Conservation (phyloP, 2,329 filamentous ascomycete species). For the Knoxdaviesia capensis region DNA sequence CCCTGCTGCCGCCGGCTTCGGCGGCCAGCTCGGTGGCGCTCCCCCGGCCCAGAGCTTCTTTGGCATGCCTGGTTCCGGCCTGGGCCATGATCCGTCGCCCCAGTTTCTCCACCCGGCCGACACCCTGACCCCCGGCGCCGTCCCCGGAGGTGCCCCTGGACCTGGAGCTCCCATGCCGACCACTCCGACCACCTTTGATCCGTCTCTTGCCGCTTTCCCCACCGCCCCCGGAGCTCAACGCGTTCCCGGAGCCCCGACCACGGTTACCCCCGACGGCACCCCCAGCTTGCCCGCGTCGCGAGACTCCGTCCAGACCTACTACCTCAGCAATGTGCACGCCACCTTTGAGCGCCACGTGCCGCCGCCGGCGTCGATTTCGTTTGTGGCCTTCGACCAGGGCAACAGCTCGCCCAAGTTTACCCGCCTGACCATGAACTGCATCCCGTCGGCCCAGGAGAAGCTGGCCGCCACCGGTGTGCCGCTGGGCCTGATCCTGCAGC, state of each 20-base stretch:
- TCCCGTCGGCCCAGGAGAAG: slow-evolving; percentile 65
- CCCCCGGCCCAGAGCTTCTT: slow-evolving; percentile 1
- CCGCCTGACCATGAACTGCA: slow-evolving; percentile 80
- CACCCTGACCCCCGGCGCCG: slow-evolving; percentile 11
- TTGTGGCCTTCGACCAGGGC: slow-evolving; percentile 87
- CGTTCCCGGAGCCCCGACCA: slow-evolving; percentile 14
- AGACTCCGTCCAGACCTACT: slow-evolving; percentile 67
- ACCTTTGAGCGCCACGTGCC: slow-evolving; percentile 90
- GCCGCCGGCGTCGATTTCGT: slow-evolving; percentile 72
- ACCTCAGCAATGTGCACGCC: slow-evolving; percentile 72
- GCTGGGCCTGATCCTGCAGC: slow-evolving; percentile 74
- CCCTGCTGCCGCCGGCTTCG: slow-evolving; percentile 38
- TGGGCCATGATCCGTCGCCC: slow-evolving; percentile 5
- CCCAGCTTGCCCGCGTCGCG: slow-evolving; percentile 76
- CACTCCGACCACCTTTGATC: no score
- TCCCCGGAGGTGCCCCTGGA: neutral
- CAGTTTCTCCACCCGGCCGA: slow-evolving; percentile 16
- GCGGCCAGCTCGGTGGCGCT: slow-evolving; percentile 9
- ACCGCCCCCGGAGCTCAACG: slow-evolving; percentile 12
- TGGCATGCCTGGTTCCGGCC: neutral
- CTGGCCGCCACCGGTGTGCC: slow-evolving; percentile 65
- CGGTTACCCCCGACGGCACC: slow-evolving; percentile 79
- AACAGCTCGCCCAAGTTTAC: slow-evolving; percentile 92
- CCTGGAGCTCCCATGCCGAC: slow-evolving; percentile 10
- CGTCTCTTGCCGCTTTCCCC: slow-evolving; percentile 21